Percentiles rank a stretch among this genome's conserved stretches.
phyloP scores from a whole-genome alignment of 2,329 filamentous ascomycete species.

The Onygena corvina region DNA sequence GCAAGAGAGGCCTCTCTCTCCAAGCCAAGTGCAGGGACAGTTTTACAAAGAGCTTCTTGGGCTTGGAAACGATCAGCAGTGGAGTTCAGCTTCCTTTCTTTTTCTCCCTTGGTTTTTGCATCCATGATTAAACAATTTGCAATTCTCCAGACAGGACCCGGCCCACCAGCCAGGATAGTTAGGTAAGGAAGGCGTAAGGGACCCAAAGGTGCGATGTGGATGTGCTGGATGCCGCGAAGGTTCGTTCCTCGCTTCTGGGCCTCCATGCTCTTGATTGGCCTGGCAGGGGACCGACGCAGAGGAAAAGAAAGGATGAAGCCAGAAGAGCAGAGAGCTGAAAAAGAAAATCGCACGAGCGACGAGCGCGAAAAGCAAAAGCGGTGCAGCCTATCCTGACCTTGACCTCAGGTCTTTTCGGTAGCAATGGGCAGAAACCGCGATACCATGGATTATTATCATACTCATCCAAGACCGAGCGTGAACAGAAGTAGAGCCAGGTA shows the following conservation, averaged over 20 bases:
- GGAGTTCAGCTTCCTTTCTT: neutral
- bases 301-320: neutral
- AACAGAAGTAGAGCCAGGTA: neutral
- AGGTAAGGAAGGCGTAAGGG: neutral
- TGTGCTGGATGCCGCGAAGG: slow-evolving; percentile 6
- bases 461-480: no score
- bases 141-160: slow-evolving; percentile 5
- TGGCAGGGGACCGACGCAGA: neutral
- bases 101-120: neutral
- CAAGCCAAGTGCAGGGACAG: slow-evolving; percentile 5
- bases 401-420: no score
- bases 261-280: neutral
- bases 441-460: no score
- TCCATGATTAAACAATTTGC: no score
- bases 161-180: slow-evolving; percentile 2
- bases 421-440: no score
- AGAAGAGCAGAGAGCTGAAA: neutral
- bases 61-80: slow-evolving; percentile 7
- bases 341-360: neutral
- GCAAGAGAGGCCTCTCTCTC: neutral
- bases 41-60: slow-evolving; percentile 5
- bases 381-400: neutral
- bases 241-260: no score
- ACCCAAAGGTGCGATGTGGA: slow-evolving; percentile 1
- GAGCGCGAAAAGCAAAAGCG: neutral